These are phyloP conservation scores for Luzula sylvatica DNA, from an alignment of 176 grass and related monocot species.

Conservation along the genomic window DNA sequence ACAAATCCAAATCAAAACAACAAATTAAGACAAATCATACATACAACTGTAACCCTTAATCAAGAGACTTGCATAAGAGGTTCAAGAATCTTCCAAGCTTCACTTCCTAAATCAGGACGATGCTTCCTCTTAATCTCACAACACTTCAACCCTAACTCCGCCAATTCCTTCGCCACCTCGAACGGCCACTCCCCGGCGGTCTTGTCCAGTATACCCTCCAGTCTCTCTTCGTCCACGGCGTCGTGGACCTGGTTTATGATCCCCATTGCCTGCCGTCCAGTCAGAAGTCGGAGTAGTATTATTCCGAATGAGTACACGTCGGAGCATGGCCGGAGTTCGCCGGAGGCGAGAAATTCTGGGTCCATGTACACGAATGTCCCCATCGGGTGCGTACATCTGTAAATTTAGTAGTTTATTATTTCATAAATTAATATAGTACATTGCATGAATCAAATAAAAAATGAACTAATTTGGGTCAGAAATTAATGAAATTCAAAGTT, in stretches of 20 bases:
- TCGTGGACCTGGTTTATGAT: slow-evolving; percentile 15
- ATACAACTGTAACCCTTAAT: no score
- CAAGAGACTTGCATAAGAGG: neutral
- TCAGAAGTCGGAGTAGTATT: slow-evolving; percentile 15
- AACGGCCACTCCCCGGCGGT: slow-evolving; percentile 12
- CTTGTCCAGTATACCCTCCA: slow-evolving; percentile 2
- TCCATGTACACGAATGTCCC: slow-evolving; percentile 20
- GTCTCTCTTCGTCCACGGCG: slow-evolving; percentile 6
- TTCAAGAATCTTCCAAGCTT: slow-evolving; percentile 23
- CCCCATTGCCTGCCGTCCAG: slow-evolving; percentile 8
- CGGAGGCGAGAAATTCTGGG: slow-evolving; percentile 16
- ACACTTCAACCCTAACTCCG: slow-evolving; percentile 20
- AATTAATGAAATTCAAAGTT: no score
- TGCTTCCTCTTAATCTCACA: slow-evolving; percentile 22
- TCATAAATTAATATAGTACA: neutral
- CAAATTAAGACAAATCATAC: no score
- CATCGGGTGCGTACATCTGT: slow-evolving; percentile 6
- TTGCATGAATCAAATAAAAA: no score
- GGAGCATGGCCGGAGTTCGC: slow-evolving; percentile 8
- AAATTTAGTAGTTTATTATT: neutral
- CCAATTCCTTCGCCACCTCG: slow-evolving; percentile 8
- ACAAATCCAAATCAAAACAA: no score
- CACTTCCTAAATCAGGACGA: slow-evolving; percentile 7
- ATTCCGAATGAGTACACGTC: slow-evolving; percentile 15
- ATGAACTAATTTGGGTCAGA: no score